phyloP scores from a whole-genome alignment of 352 stramenopile genomes.

The Sclerospora graminicola region DNA sequence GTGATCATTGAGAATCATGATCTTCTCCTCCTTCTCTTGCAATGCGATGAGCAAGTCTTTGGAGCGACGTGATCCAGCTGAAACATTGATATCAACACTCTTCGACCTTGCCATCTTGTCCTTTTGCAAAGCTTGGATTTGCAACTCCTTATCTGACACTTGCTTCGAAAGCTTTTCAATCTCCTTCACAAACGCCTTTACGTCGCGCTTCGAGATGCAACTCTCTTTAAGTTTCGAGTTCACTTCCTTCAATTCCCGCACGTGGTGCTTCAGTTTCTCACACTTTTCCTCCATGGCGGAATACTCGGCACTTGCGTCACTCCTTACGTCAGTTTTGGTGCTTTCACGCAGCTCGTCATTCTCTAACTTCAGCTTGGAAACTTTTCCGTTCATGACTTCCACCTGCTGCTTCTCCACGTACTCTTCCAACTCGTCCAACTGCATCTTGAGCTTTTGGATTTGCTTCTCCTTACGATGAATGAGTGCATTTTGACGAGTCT shows the following conservation, averaged over 20 bases:
- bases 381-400: conserved; percentile 23
- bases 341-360: conserved; percentile 34
- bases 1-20: conserved; percentile 79
- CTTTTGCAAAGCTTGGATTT: conserved; percentile 32
- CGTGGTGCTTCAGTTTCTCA: conserved; percentile 30
- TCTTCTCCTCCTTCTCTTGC: conserved; percentile 64
- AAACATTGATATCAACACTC: conserved; percentile 5
- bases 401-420: conserved; percentile 13
- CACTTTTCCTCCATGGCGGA: conserved; percentile 24
- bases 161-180: conserved; percentile 39
- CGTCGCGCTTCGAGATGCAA: conserved; percentile 27
- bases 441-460: conserved; percentile 28
- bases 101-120: conserved; percentile 6
- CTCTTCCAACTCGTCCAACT: conserved; percentile 18
- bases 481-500: conserved; percentile 29
- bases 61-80: conserved; percentile 29
- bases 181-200: conserved; percentile 34
- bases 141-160: conserved; percentile 40
- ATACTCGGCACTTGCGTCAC: conserved; percentile 1
- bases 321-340: background rate
- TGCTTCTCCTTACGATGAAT: conserved; percentile 35
- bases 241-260: conserved; percentile 38
- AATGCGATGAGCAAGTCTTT: conserved; percentile 38
- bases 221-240: conserved; percentile 44
- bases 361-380: conserved; percentile 42